These are phyloP conservation scores for Thalassiosira ordinaria DNA, from an alignment of 352 stramenopile species.

Conservation along the genomic window DNA sequence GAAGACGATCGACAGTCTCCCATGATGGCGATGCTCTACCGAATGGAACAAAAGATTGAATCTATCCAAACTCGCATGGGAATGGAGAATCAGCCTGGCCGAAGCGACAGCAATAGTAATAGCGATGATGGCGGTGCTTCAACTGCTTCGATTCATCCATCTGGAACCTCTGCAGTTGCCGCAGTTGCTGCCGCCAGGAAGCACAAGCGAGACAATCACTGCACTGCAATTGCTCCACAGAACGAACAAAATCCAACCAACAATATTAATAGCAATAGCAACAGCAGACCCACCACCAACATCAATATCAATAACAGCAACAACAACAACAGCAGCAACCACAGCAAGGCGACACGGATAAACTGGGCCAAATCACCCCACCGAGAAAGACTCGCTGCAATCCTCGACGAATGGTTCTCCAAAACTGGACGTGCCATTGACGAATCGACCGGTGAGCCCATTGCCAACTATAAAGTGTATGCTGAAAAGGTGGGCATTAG, in stretches of 20 bases:
- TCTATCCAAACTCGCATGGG: conserved; percentile 2
- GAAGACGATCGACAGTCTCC: no score
- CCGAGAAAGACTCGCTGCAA: conserved; percentile 12
- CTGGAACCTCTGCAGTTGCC: neutral
- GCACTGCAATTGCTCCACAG: neutral
- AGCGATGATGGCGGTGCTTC: neutral
- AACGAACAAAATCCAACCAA: neutral
- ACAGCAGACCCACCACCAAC: neutral
- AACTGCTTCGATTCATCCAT: neutral
- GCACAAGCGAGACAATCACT: neutral
- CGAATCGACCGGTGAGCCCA: conserved; percentile 5
- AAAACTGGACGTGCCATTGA: conserved; percentile 3
- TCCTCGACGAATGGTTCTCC: conserved; percentile 24
- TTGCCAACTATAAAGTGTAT: conserved; percentile 24
- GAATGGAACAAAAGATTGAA: conserved; percentile 25
- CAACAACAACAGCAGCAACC: neutral
- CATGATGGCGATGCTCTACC: conserved; percentile 15
- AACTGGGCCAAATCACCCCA: conserved; percentile 51
- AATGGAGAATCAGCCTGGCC: neutral
- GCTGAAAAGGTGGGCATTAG: conserved; percentile 21
- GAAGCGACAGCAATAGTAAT: neutral
- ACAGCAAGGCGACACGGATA: conserved; percentile 14
- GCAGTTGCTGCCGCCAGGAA: neutral
- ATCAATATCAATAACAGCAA: neutral
- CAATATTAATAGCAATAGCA: neutral